Evolutionary conservation across 1,284 basidiomycete species (phyloP).

Genomic region (Ganoderma sinense): DNA sequence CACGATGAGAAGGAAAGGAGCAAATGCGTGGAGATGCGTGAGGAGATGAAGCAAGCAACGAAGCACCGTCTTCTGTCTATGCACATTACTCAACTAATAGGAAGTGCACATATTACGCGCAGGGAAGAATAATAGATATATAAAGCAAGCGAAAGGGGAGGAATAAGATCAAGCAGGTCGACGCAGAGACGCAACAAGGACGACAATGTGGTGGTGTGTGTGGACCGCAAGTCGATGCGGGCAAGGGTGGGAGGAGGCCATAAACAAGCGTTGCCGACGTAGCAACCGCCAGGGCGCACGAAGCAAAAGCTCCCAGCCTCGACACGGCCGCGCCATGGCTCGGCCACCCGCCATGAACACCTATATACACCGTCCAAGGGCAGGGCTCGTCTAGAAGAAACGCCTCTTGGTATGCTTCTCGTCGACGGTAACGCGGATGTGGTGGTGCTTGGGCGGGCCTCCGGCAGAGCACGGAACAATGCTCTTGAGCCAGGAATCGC

Average conservation of each 20-base stretch:
- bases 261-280: slow-evolving; percentile 1
- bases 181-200: slow-evolving; percentile 1
- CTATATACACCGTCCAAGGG: slow-evolving; percentile 5
- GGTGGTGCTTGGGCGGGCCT: slow-evolving; percentile 60
- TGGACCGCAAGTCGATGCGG: not conserved
- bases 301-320: slow-evolving; percentile 9
- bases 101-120: slow-evolving; percentile 26
- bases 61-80: slow-evolving; percentile 22
- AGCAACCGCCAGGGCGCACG: slow-evolving; percentile 12
- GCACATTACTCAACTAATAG: slow-evolving; percentile 30
- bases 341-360: slow-evolving; percentile 8
- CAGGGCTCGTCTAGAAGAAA: slow-evolving; percentile 60
- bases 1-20: not conserved
- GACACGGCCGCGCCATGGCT: slow-evolving; percentile 16
- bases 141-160: slow-evolving; percentile 21
- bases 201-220: not conserved
- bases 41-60: not conserved
- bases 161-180: slow-evolving; percentile 1
- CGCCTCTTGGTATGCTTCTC: slow-evolving; percentile 76
- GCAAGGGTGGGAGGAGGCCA: not conserved
- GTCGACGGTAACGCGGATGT: slow-evolving; percentile 74
- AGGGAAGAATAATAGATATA: slow-evolving; percentile 31
- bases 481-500: slow-evolving; percentile 80
- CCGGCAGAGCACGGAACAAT: slow-evolving; percentile 75
- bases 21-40: not conserved